These are phyloP conservation scores for Diplocarpon rosae DNA, from an alignment of 2,329 filamentous ascomycete genomes.

Conservation along the genomic window DNA sequence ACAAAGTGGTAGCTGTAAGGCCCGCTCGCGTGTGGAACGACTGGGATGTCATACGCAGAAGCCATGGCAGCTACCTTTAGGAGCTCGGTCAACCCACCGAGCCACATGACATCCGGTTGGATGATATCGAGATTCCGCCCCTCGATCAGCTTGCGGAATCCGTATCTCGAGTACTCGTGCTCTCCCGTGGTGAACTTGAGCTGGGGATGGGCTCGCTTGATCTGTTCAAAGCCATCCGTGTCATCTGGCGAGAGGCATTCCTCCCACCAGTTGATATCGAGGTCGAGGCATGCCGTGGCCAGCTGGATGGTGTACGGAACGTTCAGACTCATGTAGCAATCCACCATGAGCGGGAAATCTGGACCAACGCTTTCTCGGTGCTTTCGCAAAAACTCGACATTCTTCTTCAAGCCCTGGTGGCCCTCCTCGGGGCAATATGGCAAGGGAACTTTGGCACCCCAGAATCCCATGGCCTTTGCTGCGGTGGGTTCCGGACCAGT, in stretches of 20 bases:
- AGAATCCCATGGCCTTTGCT: constrained; percentile 80
- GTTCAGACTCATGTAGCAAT: constrained; percentile 95
- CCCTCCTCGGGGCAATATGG: constrained; percentile 87
- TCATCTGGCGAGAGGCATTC: constrained; percentile 88
- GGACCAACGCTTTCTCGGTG: constrained; percentile 78
- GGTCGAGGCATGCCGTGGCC: constrained; percentile 68
- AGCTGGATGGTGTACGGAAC: constrained; percentile 89
- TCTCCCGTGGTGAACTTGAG: constrained; percentile 94
- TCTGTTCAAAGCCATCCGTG: constrained; percentile 76
- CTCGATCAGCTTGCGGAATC: constrained; percentile 89
- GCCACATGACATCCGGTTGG: constrained; percentile 96
- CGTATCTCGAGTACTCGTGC: constrained; percentile 89
- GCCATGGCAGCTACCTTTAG: constrained; percentile 84
- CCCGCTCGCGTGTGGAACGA: constrained; percentile 88
- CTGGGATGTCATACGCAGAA: constrained; percentile 84
- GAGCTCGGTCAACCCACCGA: constrained; percentile 84
- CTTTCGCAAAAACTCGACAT: constrained; percentile 77
- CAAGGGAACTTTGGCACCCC: constrained; percentile 79
- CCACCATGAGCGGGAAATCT: constrained; percentile 87
- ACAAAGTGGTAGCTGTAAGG: constrained; percentile 96
- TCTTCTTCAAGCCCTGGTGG: constrained; percentile 70
- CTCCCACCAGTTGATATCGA: constrained; percentile 96
- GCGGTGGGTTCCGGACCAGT: constrained; percentile 76
- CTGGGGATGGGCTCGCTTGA: constrained; percentile 83
- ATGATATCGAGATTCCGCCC: constrained; percentile 87